Evolutionary conservation across 371 early-diverging fungal species (phyloP), one percentile per base, ranked within the genome.

Genomic region (Apophysomyces ossiformis): DNA sequence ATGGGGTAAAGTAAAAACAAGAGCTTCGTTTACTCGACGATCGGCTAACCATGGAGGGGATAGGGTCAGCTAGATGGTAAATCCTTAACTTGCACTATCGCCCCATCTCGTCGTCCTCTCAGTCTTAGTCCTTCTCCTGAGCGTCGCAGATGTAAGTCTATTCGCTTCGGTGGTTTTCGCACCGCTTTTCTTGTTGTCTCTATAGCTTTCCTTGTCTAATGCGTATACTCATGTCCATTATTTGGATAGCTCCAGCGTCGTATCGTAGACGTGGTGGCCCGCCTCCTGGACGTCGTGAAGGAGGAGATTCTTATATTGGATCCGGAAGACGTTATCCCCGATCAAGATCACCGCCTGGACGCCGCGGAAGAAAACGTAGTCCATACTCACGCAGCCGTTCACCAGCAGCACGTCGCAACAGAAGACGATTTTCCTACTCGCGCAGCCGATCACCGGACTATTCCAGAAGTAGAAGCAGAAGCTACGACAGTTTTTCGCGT

Each of bases 11-110:
- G 44, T 13, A 16, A 7, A 57, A 18, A 56, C 15, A 26, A 26
- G 32, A 26, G 32, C 32, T 26, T 26, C 32, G 32, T 26, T 26
- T 26, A 26, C 2, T 26, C 2, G 1, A 43, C 1, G 43, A 45
- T 18, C 0, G 16, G 12, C 8, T n/a, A 45, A 32, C 37, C 2
- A 16, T 26, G 16, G 37, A 56, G 11, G 32, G 26, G 37, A 37
- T 67, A 84, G 78, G 87, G 85, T 50, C 86, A 86, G 70, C 70
- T 86, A 72, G 87, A 85, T 72, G 86, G 86, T 36, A 79, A 84
- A 58, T 60, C 63, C 46, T 37, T 80, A 9, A 67, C 69, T 8
- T 71, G 73, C 21, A 64, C 62, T 6, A 66, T 72, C n/a, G 77
- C 75, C 35, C 73, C 78, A 15, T 72, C 70, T 8, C 75, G 76